Conservation (phyloP, 2,329 filamentous ascomycete genomes). For the Cytospora piceae region DNA sequence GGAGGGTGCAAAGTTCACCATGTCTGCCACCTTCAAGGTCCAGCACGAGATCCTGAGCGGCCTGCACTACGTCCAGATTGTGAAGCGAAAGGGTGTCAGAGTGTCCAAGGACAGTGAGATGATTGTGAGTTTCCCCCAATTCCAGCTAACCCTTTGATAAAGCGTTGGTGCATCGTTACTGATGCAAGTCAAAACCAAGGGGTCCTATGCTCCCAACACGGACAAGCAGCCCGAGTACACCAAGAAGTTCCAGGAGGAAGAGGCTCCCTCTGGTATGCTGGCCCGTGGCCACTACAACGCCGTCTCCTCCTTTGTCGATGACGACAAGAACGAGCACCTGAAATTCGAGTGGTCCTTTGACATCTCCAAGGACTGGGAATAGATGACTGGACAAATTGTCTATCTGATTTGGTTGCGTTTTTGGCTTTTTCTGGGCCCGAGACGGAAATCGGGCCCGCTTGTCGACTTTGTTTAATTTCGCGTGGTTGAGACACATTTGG, state of each 20-base stretch:
- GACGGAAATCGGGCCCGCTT: constrained; percentile 6
- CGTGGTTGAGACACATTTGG: neutral
- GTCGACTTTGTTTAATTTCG: neutral
- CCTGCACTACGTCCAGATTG: constrained; percentile 92
- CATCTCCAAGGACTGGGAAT: constrained; percentile 91
- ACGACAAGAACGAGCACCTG: constrained; percentile 89
- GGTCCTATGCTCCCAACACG: constrained; percentile 92
- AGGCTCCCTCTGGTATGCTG: constrained; percentile 89
- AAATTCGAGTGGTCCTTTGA: constrained; percentile 96
- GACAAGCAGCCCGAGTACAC: constrained; percentile 82
- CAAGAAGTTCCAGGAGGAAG: constrained; percentile 92
- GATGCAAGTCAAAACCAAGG: constrained; percentile 53
- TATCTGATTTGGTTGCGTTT: constrained; percentile 1
- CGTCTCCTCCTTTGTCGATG: constrained; percentile 88
- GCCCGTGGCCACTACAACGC: constrained; percentile 90
- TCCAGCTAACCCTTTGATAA: neutral
- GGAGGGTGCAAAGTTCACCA: constrained; percentile 90
- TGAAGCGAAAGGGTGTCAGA: constrained; percentile 85
- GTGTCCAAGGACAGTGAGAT: constrained; percentile 96
- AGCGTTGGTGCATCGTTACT: constrained; percentile 30
- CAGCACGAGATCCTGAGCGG: constrained; percentile 96
- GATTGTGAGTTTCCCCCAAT: constrained; percentile 68
- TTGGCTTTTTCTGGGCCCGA: neutral
- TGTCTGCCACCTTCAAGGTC: constrained; percentile 92
- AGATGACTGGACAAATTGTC: constrained; percentile 36